Evolutionary conservation across 192 early-diverging fungal genomes (phyloP), one percentile per base, ranked within the genome.

Genomic region (Gryganskiella cystojenkinii): DNA sequence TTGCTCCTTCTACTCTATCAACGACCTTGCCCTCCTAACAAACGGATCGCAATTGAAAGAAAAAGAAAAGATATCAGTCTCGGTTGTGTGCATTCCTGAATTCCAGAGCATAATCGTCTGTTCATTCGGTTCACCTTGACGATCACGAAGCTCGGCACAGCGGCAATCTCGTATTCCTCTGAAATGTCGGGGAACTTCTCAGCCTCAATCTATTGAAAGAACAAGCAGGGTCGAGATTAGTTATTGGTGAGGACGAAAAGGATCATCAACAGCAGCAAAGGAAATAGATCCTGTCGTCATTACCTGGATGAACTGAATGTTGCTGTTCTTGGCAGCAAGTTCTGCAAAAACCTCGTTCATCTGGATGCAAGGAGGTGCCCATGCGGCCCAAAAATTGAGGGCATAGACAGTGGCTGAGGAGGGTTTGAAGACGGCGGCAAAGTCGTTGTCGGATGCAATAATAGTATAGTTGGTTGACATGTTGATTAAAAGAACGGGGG

Each of bases 281-380:
- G n/a, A n/a, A n/a, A n/a, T n/a, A n/a, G n/a, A n/a, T n/a, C n/a
- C n/a, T n/a, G n/a, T n/a, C n/a, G n/a, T n/a, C 1, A 15, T 3
- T 62, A 98, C 92, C 84, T 89, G 86, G 71, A 96, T 78, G 72
- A 95, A 98, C 49, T 85, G 79, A 14, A 96, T 73, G 53, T 86
- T 74, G 25, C 92, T 79, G 78, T 90, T 92, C 79, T 95, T 95
- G 45, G 79, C 78, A 11, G 92, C 90, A 31, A 98, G 85, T 72
- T 96, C 95, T 53, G 83, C 83, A 78, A 98, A 94, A n/a, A 99
- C 90, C 35, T 89, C 88, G 80, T 95, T 94, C 90, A 99, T 95
- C 81, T 97, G 95, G 70, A 85, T 80, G 84, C 95, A 98, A 50
- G 95, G 91, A 47, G 88, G 88, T 33, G 93, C 93, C 94, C 94